Conservation (phyloP, 306 rosid genomes). For the Vigna angularis region DNA sequence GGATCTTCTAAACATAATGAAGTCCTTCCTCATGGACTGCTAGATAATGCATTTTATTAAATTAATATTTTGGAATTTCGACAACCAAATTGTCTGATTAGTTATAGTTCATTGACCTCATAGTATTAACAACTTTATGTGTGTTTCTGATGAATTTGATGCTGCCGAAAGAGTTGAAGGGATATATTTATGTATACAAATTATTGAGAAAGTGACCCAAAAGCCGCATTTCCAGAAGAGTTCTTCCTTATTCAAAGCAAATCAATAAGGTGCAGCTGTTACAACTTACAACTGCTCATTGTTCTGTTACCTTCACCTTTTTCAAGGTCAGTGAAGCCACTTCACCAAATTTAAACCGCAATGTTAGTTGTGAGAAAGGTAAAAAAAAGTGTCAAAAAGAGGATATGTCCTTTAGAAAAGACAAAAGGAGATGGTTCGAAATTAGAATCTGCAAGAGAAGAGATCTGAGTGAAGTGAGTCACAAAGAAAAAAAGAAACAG, state of each 20-base stretch:
- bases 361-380: slow-evolving; percentile 34
- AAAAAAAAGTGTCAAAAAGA: slow-evolving; percentile 34
- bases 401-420: slow-evolving; percentile 31
- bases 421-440: slow-evolving; percentile 29
- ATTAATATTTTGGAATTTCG: slow-evolving; percentile 16
- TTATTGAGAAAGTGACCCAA: slow-evolving; percentile 40
- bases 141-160: slow-evolving; percentile 45
- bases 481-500: neutral
- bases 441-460: slow-evolving; percentile 32
- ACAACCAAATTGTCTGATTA: slow-evolving; percentile 41
- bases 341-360: slow-evolving; percentile 23
- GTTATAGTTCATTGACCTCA: slow-evolving; percentile 16
- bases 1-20: slow-evolving; percentile 34
- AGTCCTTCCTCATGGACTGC: neutral
- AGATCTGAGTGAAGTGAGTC: slow-evolving; percentile 22
- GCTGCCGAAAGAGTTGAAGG: neutral
- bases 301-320: slow-evolving; percentile 45
- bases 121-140: slow-evolving; percentile 22
- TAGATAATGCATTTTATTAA: neutral
- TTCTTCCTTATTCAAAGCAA: slow-evolving; percentile 37
- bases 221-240: slow-evolving; percentile 41
- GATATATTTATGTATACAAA: neutral
- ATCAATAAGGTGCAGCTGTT: slow-evolving; percentile 37
- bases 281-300: slow-evolving; percentile 60
- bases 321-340: slow-evolving; percentile 32